Conservation (phyloP, 176 grass and related monocot genomes). For the Musa troglodytarum region DNA sequence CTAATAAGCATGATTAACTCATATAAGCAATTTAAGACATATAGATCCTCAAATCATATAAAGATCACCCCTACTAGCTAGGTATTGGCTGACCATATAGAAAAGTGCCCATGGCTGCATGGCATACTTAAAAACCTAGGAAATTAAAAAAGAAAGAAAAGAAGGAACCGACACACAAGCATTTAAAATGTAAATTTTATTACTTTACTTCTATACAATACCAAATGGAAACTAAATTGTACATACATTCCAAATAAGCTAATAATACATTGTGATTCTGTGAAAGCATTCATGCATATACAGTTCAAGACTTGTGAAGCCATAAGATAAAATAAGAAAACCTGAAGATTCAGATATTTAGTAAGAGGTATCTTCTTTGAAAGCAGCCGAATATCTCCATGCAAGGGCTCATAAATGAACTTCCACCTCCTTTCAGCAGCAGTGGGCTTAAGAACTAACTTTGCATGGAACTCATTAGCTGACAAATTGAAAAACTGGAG, state of each 20-base stretch:
- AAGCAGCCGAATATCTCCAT: conserved; percentile 66
- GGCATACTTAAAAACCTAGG: too few relatives aligned
- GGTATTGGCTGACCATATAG: too few relatives aligned
- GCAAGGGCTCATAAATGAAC: conserved; percentile 68
- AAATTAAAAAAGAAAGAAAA: too few relatives aligned
- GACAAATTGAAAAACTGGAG: conserved; percentile 78
- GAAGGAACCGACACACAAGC: too few relatives aligned
- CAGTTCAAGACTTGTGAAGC: background rate
- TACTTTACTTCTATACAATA: background rate
- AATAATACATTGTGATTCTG: background rate
- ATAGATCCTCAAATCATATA: too few relatives aligned
- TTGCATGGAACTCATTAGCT: conserved; percentile 73
- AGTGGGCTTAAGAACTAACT: conserved; percentile 73
- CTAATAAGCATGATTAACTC: too few relatives aligned
- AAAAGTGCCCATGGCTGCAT: too few relatives aligned
- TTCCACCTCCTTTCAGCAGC: conserved; percentile 61
- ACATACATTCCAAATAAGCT: background rate
- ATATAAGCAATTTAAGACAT: too few relatives aligned
- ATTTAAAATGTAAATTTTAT: background rate
- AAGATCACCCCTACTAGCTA: too few relatives aligned
- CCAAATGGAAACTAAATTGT: background rate
- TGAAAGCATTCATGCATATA: background rate
- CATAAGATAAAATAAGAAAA: conserved; percentile 5
- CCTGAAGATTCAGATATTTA: conserved; percentile 90
- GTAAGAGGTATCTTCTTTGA: conserved; percentile 96